phyloP scores from a whole-genome alignment of 148 eudicot genomes.

The Arbutus unedo region DNA sequence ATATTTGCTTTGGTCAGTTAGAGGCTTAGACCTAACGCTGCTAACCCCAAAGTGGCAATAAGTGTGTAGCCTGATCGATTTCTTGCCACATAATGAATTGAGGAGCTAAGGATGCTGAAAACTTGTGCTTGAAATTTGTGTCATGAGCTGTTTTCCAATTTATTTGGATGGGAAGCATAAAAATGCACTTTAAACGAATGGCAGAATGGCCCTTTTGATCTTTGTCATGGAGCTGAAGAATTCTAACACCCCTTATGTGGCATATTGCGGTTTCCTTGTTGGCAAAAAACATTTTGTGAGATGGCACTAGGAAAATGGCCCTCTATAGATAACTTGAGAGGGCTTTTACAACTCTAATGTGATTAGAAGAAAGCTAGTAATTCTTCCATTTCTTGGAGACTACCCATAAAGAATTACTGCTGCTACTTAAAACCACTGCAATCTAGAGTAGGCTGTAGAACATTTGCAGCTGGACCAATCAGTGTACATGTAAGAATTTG shows the following conservation, averaged over 20 bases:
- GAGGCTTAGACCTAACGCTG: neutral
- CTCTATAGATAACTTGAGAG: neutral
- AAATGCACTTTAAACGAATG: neutral
- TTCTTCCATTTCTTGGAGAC: neutral
- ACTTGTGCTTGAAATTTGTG: conserved; percentile 1
- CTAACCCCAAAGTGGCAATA: neutral
- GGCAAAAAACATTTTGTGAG: neutral
- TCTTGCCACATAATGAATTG: neutral
- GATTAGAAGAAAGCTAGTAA: neutral
- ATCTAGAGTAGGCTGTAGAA: neutral
- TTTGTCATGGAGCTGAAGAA: neutral
- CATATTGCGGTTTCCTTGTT: neutral
- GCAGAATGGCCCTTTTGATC: neutral
- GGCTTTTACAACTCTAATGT: neutral
- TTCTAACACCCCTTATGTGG: neutral
- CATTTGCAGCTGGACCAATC: neutral
- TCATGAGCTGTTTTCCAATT: neutral
- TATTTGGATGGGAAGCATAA: neutral
- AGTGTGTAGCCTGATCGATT: neutral
- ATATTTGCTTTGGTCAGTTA: neutral
- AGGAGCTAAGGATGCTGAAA: neutral
- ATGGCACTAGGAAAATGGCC: conserved; percentile 8
- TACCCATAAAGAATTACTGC: neutral
- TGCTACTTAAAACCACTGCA: neutral
- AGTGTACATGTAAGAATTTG: neutral